Evolutionary conservation across 2,329 filamentous ascomycete genomes (phyloP).

Genomic region (Ceratocystis smalleyi): DNA sequence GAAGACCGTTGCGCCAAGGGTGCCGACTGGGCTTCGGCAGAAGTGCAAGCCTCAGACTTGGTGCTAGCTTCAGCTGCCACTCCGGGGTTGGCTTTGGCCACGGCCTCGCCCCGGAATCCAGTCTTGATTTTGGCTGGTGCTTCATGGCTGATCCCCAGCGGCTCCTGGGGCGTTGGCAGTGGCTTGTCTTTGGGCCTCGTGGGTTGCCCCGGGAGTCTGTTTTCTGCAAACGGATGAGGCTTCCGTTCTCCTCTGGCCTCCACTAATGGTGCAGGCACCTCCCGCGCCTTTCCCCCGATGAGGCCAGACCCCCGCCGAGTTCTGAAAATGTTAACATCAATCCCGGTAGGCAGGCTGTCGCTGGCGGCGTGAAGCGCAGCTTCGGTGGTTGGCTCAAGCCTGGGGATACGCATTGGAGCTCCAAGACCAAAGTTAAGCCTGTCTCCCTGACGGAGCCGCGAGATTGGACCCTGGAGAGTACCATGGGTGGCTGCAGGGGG

Average conservation of each 20-base stretch:
- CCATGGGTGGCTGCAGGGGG: background rate
- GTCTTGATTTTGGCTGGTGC: background rate
- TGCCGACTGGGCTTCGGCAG: background rate
- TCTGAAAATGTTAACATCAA: constrained; percentile 15
- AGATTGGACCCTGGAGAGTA: constrained; percentile 7
- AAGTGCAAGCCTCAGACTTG: constrained; percentile 20
- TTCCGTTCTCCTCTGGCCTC: constrained; percentile 3
- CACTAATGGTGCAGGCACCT: background rate
- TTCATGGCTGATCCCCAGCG: constrained; percentile 4
- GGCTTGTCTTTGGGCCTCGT: background rate
- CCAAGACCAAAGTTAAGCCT: constrained; percentile 1
- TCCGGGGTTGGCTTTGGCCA: background rate
- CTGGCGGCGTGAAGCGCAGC: background rate
- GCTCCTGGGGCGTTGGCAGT: background rate
- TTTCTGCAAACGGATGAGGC: constrained; percentile 15
- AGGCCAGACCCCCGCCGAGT: constrained; percentile 12
- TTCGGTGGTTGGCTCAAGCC: constrained; percentile 14
- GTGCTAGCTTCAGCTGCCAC: constrained; percentile 25
- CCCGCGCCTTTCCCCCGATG: background rate
- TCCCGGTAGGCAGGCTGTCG: background rate
- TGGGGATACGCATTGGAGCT: constrained; percentile 14
- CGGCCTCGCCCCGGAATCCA: background rate
- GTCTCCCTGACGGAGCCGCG: constrained; percentile 12
- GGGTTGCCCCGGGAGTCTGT: constrained; percentile 12
- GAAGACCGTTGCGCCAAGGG: background rate